Evolutionary conservation across 2,329 filamentous ascomycete species (phyloP), one percentile per base, ranked within the genome.

Genomic region (Stagonosporopsis vannaccii): DNA sequence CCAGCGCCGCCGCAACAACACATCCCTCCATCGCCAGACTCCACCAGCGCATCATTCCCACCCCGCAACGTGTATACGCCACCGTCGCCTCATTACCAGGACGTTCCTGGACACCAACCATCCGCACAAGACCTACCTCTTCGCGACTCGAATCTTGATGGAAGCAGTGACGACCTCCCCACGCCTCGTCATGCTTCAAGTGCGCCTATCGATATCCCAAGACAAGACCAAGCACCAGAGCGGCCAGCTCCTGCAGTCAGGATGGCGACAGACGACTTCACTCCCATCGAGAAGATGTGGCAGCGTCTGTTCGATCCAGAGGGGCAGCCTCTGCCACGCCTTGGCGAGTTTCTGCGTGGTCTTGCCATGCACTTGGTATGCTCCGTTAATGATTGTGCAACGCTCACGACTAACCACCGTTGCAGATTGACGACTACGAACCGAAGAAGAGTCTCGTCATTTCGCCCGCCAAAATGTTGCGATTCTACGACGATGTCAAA

Each of bases 301-400:
- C 89, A 90, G 6, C 81, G 81, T 9, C 74, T 96, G 2, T 96
- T 96, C 69, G 86, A 90, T 42, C 78, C 81, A 2, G 81, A 87
- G 25, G 89, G 88, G 0, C 82, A 84, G 52, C 86, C 90, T 1
- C 93, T 91, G 0, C 75, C 81, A 43, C 82, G 90, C 47, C 81
- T 94, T 15, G 84, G 85, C 0, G 85, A 92, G 61, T 87, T 95
- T 35, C 77, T 96, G 44, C 82, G 87, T 51, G 90, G 90, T 0
- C 79, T 96, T 53, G 91, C 90, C 12, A 81, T 86, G 50, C 88
- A 92, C 71, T 78, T 96, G 67, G 90, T 92, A 78, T 84, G 74
- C 2, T 32, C 25, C 2, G 19, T 19, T 4, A 11, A 22, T 5
- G 4, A 2, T 32, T 5, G 11, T 37, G n/a, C n/a, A 7, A 4